These are phyloP conservation scores for Paramecium tetraurelia DNA, from an alignment of 73 alveolate genomes.

Conservation along the genomic window DNA sequence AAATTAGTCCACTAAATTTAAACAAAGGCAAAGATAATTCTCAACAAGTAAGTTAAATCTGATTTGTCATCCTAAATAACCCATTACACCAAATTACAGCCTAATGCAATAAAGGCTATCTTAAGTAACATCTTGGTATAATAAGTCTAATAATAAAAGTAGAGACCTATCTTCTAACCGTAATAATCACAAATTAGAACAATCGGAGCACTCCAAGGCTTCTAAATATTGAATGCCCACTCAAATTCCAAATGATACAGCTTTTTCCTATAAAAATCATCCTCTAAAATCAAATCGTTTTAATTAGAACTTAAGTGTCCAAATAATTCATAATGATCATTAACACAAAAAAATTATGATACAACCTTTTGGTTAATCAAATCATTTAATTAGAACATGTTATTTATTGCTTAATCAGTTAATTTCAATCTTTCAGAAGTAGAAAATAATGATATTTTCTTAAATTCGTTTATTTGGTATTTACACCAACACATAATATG, in stretches of 20 bases:
- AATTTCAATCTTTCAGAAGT: not conserved
- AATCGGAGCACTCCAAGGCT: not conserved
- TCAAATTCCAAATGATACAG: not conserved
- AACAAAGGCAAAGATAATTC: not conserved
- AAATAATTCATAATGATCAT: slow-evolving; percentile 34
- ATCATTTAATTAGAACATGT: not conserved
- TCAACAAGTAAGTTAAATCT: not conserved
- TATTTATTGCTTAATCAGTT: not conserved
- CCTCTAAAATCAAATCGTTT: not conserved
- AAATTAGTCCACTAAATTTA: not conserved
- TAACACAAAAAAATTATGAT: not conserved
- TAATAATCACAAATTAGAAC: not conserved
- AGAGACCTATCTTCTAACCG: slow-evolving; percentile 8
- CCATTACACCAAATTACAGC: not conserved
- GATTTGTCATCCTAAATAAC: not conserved
- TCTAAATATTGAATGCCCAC: not conserved
- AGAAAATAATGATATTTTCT: not conserved
- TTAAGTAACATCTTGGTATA: not conserved
- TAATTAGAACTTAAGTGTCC: not conserved
- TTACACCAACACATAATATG: not conserved
- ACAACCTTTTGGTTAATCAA: not conserved
- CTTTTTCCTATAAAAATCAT: not conserved
- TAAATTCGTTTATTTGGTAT: not conserved
- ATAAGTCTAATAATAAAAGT: not conserved
- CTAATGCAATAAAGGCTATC: not conserved